Conservation (phyloP, 139 green algal genomes). For the Picochlorum sp. region DNA sequence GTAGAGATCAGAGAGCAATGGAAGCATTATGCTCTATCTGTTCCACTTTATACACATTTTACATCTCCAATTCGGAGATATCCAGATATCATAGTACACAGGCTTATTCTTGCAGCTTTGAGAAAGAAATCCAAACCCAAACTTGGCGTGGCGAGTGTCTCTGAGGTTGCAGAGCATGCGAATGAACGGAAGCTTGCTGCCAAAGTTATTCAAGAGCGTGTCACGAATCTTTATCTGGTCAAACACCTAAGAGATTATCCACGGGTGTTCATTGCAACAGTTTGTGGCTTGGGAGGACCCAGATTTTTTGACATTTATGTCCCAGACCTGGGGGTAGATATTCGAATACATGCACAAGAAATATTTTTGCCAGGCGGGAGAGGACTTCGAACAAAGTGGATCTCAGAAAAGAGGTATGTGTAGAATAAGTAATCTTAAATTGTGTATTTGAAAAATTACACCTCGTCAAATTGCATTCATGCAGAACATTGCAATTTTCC, state of each 20-base stretch:
- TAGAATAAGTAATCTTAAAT: neutral
- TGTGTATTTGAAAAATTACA: too few relatives aligned
- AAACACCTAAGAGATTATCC: conserved; percentile 53
- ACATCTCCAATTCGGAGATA: conserved; percentile 78
- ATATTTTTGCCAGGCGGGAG: conserved; percentile 11
- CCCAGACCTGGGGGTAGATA: conserved; percentile 56
- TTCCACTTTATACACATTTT: conserved; percentile 72
- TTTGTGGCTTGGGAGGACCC: conserved; percentile 53
- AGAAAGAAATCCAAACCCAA: conserved; percentile 15
- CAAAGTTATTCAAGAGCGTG: conserved; percentile 52
- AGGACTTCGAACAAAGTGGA: conserved; percentile 7
- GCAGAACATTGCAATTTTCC: too few relatives aligned
- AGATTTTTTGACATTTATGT: conserved; percentile 73
- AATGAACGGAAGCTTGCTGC: conserved; percentile 71
- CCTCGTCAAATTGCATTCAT: too few relatives aligned
- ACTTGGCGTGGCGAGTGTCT: neutral
- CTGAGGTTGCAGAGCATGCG: conserved; percentile 54
- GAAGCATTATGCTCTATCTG: conserved; percentile 16
- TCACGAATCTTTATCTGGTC: conserved; percentile 64
- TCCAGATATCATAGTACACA: conserved; percentile 85
- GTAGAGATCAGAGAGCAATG: conserved; percentile 16
- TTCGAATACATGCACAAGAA: conserved; percentile 33
- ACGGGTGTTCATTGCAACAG: conserved; percentile 32
- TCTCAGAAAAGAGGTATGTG: neutral
- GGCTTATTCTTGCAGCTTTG: conserved; percentile 61